Percentiles rank a stretch among this genome's conserved stretches.
Conservation (phyloP, 2,329 filamentous ascomycete genomes). For the Pyricularia sp. region DNA sequence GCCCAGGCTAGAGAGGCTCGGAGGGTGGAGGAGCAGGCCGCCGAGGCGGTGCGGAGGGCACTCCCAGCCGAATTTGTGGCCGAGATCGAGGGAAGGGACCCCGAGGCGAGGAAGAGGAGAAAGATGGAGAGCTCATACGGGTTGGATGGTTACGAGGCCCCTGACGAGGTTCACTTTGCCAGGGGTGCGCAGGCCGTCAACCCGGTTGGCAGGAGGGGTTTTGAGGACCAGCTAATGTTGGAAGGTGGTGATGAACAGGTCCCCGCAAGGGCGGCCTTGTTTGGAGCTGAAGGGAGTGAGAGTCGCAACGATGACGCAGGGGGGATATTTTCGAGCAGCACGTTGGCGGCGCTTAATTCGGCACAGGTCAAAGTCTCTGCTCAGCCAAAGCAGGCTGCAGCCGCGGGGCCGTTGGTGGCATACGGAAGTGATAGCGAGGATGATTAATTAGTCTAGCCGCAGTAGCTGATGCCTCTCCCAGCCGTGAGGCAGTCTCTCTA, state of each 20-base stretch:
- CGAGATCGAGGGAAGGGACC: slow-evolving; percentile 84
- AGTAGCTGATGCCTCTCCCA: not conserved
- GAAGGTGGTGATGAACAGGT: slow-evolving; percentile 18
- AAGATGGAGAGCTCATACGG: slow-evolving; percentile 85
- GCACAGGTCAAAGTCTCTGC: slow-evolving; percentile 39
- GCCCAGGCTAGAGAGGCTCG: slow-evolving; percentile 84
- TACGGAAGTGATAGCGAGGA: slow-evolving; percentile 64
- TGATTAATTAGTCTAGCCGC: not conserved
- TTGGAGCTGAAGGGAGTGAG: not conserved
- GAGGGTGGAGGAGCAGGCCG: slow-evolving; percentile 87
- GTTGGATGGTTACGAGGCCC: slow-evolving; percentile 81
- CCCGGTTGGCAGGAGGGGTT: slow-evolving; percentile 41
- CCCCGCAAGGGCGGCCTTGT: not conserved
- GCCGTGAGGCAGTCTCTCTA: not conserved
- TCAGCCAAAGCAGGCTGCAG: slow-evolving; percentile 36
- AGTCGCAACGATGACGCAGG: slow-evolving; percentile 31
- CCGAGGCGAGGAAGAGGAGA: slow-evolving; percentile 73
- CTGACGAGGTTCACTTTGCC: slow-evolving; percentile 87
- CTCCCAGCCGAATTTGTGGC: slow-evolving; percentile 83
- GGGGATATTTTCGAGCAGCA: slow-evolving; percentile 65
- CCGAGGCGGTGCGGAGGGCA: slow-evolving; percentile 79
- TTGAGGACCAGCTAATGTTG: slow-evolving; percentile 29
- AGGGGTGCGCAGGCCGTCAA: slow-evolving; percentile 58
- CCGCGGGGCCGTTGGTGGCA: slow-evolving; percentile 63
- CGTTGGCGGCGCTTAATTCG: slow-evolving; percentile 62